Conservation (phyloP, 2,329 filamentous ascomycete genomes). For the Aspergillus fructus region DNA sequence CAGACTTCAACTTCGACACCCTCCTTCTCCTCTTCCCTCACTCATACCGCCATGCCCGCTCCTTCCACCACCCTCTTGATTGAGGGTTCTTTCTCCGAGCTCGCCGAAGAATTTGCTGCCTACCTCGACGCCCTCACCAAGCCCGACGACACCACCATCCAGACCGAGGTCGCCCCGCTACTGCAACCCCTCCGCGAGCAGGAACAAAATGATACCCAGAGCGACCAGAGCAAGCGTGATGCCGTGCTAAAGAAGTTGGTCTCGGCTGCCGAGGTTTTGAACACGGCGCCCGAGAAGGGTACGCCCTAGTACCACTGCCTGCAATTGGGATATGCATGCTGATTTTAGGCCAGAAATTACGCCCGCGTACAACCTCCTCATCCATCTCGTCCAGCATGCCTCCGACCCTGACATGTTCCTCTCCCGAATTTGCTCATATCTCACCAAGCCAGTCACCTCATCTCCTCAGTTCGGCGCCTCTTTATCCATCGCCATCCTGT, state of each 20-base stretch:
- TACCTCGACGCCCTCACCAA: constrained; percentile 85
- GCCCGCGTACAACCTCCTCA: constrained; percentile 92
- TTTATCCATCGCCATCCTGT: constrained; percentile 84
- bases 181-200: constrained; percentile 58
- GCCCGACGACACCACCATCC: constrained; percentile 56
- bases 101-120: constrained; percentile 89
- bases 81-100: constrained; percentile 91
- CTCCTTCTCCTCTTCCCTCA: constrained; percentile 10
- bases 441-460: constrained; percentile 80
- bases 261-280: constrained; percentile 72
- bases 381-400: constrained; percentile 87
- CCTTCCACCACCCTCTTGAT: constrained; percentile 66
- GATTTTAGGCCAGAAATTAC: constrained; percentile 69
- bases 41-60: constrained; percentile 52
- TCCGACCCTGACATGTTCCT: constrained; percentile 83
- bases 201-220: constrained; percentile 53
- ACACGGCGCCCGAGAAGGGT: constrained; percentile 85
- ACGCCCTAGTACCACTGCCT: constrained; percentile 10
- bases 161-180: constrained; percentile 68
- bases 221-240: constrained; percentile 64
- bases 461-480: constrained; percentile 82
- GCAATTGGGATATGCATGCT: constrained; percentile 3
- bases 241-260: constrained; percentile 89
- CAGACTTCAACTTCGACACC: constrained; percentile 8
- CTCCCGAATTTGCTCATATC: constrained; percentile 82